phyloP scores from a whole-genome alignment of 2,329 filamentous ascomycete genomes.

The Alternaria brassicicola region DNA sequence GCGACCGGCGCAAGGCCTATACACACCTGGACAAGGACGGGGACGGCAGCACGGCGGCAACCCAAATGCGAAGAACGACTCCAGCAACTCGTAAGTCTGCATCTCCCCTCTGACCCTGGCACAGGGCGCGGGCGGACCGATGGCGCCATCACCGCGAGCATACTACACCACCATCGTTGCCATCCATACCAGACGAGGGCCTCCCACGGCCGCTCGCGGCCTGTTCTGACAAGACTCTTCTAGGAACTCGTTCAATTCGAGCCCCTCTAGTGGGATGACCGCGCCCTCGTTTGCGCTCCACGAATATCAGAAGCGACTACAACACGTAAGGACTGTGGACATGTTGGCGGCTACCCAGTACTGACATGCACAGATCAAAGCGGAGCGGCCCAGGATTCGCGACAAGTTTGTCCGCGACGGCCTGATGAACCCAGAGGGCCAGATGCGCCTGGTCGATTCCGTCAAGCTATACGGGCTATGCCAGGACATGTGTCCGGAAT shows the following conservation, averaged over 20 bases:
- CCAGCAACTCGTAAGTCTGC: constrained; percentile 19
- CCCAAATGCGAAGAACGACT: constrained; percentile 10
- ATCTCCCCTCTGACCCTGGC: constrained; percentile 4
- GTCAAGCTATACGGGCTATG: constrained; percentile 68
- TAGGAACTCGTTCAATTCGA: constrained; percentile 16
- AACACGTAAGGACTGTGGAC: constrained; percentile 27
- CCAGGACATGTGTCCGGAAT: constrained; percentile 69
- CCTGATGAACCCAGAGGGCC: constrained; percentile 60
- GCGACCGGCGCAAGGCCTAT: constrained; percentile 17
- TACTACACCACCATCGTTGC: constrained; percentile 4
- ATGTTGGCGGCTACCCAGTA: not conserved
- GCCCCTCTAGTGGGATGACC: constrained; percentile 15
- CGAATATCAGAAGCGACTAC: constrained; percentile 33
- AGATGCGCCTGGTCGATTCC: constrained; percentile 64
- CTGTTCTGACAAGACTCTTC: constrained; percentile 24
- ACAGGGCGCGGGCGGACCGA: constrained; percentile 20
- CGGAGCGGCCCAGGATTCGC: constrained; percentile 24
- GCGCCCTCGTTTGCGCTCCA: constrained; percentile 32
- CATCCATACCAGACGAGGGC: constrained; percentile 8
- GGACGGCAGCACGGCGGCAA: constrained; percentile 4
- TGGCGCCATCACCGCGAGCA: constrained; percentile 13
- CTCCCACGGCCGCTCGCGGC: constrained; percentile 26
- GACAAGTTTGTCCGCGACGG: constrained; percentile 49
- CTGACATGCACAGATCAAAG: constrained; percentile 51
- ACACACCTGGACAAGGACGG: constrained; percentile 12